A percentile compares a stretch with the other conserved stretches of the same genome.
Conservation (phyloP, 2,329 filamentous ascomycete genomes). For the Didymosphaeria variabile region DNA sequence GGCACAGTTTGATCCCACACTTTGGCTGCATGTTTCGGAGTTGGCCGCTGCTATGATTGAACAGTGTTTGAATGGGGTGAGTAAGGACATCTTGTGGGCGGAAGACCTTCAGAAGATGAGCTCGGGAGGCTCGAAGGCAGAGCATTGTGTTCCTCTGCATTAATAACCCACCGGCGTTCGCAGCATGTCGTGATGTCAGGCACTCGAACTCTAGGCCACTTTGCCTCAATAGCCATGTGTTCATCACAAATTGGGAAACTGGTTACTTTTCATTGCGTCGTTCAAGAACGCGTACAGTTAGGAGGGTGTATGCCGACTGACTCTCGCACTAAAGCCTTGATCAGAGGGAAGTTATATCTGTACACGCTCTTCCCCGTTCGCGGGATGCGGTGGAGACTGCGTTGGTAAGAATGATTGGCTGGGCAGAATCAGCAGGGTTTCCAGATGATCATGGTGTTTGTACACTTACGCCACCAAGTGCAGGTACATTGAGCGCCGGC, state of each 20-base stretch:
- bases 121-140: neutral
- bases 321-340: too few relatives aligned
- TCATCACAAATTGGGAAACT: too few relatives aligned
- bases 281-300: too few relatives aligned
- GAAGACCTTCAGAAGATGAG: slow-evolving; percentile 12
- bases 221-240: too few relatives aligned
- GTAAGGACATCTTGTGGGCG: slow-evolving; percentile 15
- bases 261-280: too few relatives aligned
- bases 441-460: neutral
- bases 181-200: too few relatives aligned
- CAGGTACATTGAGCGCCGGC: neutral
- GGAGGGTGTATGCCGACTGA: too few relatives aligned
- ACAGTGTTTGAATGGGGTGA: slow-evolving; percentile 14
- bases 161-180: too few relatives aligned
- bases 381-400: neutral
- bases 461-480: slow-evolving; percentile 1
- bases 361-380: neutral
- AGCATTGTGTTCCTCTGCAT: too few relatives aligned
- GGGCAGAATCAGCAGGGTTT: neutral
- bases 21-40: slow-evolving; percentile 18
- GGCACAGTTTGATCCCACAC: slow-evolving; percentile 8
- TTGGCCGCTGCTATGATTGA: slow-evolving; percentile 19
- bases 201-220: too few relatives aligned
- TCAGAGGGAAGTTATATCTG: too few relatives aligned
- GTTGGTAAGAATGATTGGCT: neutral